These are phyloP conservation scores for Nelumbo lutea DNA, from an alignment of 164 flowering plant genomes.

Conservation along the genomic window DNA sequence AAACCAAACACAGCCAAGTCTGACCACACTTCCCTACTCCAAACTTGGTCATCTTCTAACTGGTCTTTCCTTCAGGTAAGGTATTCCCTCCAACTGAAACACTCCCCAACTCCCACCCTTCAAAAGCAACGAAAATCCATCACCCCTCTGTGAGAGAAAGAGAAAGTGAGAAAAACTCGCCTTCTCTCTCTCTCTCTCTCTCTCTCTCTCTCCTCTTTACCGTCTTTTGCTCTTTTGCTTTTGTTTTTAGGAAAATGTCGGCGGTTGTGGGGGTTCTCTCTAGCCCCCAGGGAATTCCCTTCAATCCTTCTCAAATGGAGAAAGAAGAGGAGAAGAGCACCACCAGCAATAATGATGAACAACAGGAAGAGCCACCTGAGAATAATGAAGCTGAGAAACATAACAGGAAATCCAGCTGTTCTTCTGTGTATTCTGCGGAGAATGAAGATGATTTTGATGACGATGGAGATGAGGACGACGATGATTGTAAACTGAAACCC, in stretches of 20 bases:
- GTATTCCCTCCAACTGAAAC: background rate
- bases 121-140: background rate
- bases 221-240: background rate
- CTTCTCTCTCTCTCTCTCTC: background rate
- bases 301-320: constrained; percentile 16
- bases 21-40: background rate
- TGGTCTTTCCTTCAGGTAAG: constrained; percentile 5
- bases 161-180: background rate
- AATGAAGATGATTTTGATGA: constrained; percentile 14
- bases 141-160: background rate
- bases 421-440: constrained; percentile 14
- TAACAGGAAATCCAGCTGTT: constrained; percentile 15
- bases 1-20: too few relatives aligned
- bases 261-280: constrained; percentile 28
- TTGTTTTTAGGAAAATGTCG: constrained; percentile 19
- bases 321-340: constrained; percentile 17
- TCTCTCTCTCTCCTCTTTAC: too few relatives aligned
- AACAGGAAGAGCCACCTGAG: constrained; percentile 2
- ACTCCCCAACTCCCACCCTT: background rate
- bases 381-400: constrained; percentile 6
- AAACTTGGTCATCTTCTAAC: constrained; percentile 4
- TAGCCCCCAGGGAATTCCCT: constrained; percentile 19
- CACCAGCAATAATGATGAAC: constrained; percentile 3
- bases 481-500: constrained; percentile 7
- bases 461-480: constrained; percentile 26